Conservation (phyloP, 352 stramenopile genomes). For the Globisporangium perplexum region DNA sequence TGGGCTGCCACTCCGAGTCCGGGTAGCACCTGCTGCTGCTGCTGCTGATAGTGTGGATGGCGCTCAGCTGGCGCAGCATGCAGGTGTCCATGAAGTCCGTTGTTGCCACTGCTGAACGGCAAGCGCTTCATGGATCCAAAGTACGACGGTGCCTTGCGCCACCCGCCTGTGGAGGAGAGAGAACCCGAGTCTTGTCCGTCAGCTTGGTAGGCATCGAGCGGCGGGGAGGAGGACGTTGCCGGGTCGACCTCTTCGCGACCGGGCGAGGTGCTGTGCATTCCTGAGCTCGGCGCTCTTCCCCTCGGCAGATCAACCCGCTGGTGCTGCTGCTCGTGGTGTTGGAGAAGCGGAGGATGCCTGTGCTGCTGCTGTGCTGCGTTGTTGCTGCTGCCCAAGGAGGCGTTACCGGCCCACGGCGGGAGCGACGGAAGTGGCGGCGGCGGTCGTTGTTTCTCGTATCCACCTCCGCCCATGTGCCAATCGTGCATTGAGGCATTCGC, state of each 20-base stretch:
- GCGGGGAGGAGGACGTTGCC: not conserved
- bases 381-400: not conserved
- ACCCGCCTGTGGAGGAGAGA: constrained; percentile 13
- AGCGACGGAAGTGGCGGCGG: constrained; percentile 40
- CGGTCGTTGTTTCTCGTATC: constrained; percentile 24
- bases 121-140: constrained; percentile 47
- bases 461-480: constrained; percentile 10
- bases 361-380: not conserved
- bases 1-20: not conserved
- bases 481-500: constrained; percentile 1
- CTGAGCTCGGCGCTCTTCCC: not conserved
- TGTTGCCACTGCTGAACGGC: constrained; percentile 8
- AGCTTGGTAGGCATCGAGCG: not conserved
- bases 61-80: not conserved
- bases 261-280: not conserved
- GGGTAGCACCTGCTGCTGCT: not conserved
- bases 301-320: not conserved
- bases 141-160: constrained; percentile 43
- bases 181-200: not conserved
- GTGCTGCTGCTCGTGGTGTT: no score
- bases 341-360: constrained; percentile 8
- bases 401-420: constrained; percentile 33
- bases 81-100: no score
- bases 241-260: constrained; percentile 13
- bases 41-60: not conserved